Evolutionary conservation across 179 eudicot species (phyloP).

Genomic region (Amaranthus tricolor): DNA sequence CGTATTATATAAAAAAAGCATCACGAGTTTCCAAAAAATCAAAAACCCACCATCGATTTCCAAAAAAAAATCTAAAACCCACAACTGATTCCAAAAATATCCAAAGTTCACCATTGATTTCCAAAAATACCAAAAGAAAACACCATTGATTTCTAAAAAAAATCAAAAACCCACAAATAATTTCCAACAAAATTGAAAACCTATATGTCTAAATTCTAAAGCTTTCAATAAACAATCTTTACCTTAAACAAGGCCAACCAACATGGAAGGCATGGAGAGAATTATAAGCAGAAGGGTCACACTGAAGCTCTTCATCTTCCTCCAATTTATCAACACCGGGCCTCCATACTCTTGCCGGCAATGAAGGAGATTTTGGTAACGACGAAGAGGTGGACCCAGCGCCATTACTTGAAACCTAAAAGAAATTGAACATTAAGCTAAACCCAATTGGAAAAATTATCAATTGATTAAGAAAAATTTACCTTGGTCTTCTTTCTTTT

Average conservation of each 20-base stretch:
- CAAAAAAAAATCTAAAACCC: neutral
- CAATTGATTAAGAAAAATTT: neutral
- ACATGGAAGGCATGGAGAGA: conserved; percentile 86
- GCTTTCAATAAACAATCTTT: neutral
- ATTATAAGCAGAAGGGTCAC: conserved; percentile 86
- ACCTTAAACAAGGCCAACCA: conserved; percentile 99
- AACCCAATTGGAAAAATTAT: neutral
- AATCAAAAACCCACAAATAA: too few species aligned
- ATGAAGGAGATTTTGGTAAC: conserved; percentile 22
- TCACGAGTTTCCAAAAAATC: too few species aligned
- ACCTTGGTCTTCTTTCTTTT: conserved; percentile 62
- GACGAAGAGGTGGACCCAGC: conserved; percentile 54
- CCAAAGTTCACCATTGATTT: neutral
- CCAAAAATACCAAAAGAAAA: neutral
- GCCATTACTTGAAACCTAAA: conserved; percentile 50
- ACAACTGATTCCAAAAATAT: neutral
- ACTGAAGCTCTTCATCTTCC: conserved; percentile 89
- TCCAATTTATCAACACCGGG: conserved; percentile 83
- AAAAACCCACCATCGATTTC: too few species aligned
- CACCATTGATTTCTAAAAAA: too few species aligned
- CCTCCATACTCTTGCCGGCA: conserved; percentile 78
- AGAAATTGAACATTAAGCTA: neutral
- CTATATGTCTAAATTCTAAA: too few species aligned
- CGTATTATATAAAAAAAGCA: too few species aligned
- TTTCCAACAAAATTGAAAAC: too few species aligned